These are phyloP conservation scores for Acarospora socialis DNA, from an alignment of 2,329 filamentous ascomycete species.

Conservation along the genomic window DNA sequence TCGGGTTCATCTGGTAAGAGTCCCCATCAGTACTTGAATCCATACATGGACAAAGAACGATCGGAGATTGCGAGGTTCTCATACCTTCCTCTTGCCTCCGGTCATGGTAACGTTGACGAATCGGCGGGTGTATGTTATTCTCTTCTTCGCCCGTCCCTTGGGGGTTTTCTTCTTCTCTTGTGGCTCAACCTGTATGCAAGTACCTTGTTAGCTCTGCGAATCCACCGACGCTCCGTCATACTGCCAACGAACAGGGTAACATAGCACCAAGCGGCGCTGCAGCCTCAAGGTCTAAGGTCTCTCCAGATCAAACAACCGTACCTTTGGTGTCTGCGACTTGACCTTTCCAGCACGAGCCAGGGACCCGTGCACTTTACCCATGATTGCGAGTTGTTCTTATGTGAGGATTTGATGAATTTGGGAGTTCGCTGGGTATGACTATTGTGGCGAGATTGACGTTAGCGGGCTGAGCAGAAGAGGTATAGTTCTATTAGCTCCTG, in stretches of 20 bases:
- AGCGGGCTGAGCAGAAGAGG: too few species aligned
- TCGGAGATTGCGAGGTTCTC: slow-evolving; percentile 17
- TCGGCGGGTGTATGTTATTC: slow-evolving; percentile 87
- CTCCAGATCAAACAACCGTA: too few species aligned
- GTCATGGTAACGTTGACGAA: slow-evolving; percentile 98
- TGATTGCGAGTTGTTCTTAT: slow-evolving; percentile 38
- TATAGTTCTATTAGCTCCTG: too few species aligned
- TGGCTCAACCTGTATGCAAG: slow-evolving; percentile 62
- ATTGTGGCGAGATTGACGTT: too few species aligned
- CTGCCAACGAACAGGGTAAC: too few species aligned
- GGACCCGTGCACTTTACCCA: slow-evolving; percentile 91
- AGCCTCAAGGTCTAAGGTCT: too few species aligned
- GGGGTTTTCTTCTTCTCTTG: slow-evolving; percentile 95
- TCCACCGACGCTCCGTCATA: too few species aligned
- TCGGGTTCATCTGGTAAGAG: slow-evolving; percentile 67
- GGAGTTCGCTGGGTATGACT: too few species aligned
- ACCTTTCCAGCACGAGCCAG: slow-evolving; percentile 95
- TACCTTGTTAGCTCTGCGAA: too few species aligned
- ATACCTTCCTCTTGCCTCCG: slow-evolving; percentile 95
- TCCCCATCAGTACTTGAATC: slow-evolving; percentile 16
- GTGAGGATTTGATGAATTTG: slow-evolving; percentile 4
- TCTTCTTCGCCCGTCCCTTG: slow-evolving; percentile 96
- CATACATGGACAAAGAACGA: slow-evolving; percentile 11
- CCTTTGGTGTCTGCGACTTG: slow-evolving; percentile 91
- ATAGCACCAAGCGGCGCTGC: too few species aligned